Evolutionary conservation across 2,329 filamentous ascomycete genomes (phyloP), one percentile per base, ranked within the genome.

Genomic region (Diaporthe sp.): DNA sequence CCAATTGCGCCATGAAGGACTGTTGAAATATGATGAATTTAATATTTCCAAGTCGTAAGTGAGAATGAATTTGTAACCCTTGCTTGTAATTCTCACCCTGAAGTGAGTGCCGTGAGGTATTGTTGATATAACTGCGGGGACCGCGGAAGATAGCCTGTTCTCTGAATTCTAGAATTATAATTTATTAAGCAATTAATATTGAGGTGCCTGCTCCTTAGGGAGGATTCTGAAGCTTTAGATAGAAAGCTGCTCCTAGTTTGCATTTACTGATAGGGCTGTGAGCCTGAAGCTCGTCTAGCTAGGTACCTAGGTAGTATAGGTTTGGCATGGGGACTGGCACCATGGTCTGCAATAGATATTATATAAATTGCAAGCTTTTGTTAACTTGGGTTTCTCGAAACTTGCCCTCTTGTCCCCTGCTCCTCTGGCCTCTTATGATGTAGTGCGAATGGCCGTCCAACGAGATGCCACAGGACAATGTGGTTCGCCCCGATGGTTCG

Each of bases 1-100:
- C 88, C 88, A 89, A 88, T 81, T 86, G 84, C 78, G 84, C 84
- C 83, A 37, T 37, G 34, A 37, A 37, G 34, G 34, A 37, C 10
- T 37, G 9, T 37, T 37, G 34, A 37, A 37, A 37, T 37, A 37
- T 37, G 0, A 2, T 9, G 10, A 37, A 37, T 37, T 37, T 37
- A 10, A 37, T 37, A 37, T 37, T 9, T 10, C 2, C 34, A 37
- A 10, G 9, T 37, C 1, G 10, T 37, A 1, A 37, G 1, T 10
- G 10, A 9, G 8, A 37, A 9, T 37, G 10, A 37, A 9, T 37
- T 37, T 37, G 34, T 37, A 10, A 2, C 34, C 10, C 10, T 37
- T 9, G 34, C 34, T 37, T 37, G 34, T 10, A 37, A 37, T 37
- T 37, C 34, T 37, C 10, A 10, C 10, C 10, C 8, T 37, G 34